phyloP scores from a whole-genome alignment of 164 flowering plant species.

The Sextonia rubra region DNA sequence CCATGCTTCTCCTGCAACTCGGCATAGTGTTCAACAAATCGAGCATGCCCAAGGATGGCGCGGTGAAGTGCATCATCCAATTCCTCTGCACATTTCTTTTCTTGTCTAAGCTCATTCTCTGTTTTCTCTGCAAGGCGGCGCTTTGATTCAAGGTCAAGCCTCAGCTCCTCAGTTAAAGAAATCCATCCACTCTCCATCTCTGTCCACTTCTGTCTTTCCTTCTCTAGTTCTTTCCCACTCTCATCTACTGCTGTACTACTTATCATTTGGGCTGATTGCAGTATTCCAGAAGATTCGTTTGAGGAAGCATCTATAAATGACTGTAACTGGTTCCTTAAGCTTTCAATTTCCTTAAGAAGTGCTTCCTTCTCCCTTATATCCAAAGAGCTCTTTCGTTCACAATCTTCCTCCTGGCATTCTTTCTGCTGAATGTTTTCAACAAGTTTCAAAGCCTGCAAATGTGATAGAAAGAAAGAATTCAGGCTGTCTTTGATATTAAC shows the following conservation, averaged over 20 bases:
- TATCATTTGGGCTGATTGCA: slow-evolving; percentile 43
- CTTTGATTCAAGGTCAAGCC: slow-evolving; percentile 63
- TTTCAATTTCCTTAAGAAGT: slow-evolving; percentile 70
- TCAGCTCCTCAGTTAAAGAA: slow-evolving; percentile 82
- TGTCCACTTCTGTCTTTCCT: slow-evolving; percentile 82
- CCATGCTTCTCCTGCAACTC: slow-evolving; percentile 87
- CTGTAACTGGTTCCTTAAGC: slow-evolving; percentile 52
- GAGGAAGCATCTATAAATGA: slow-evolving; percentile 30
- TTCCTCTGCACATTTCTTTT: slow-evolving; percentile 75
- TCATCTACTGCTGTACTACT: slow-evolving; percentile 28
- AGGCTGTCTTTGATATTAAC: too few relatives aligned
- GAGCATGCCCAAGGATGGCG: slow-evolving; percentile 75
- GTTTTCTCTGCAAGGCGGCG: slow-evolving; percentile 71
- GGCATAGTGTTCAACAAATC: slow-evolving; percentile 84
- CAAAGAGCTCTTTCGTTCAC: slow-evolving; percentile 18
- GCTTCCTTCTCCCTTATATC: slow-evolving; percentile 60
- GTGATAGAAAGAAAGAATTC: too few relatives aligned
- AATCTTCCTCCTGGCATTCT: slow-evolving; percentile 32
- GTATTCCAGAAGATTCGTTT: slow-evolving; percentile 35
- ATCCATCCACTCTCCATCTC: slow-evolving; percentile 99
- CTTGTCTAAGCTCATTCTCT: slow-evolving; percentile 60
- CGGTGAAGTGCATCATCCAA: slow-evolving; percentile 81
- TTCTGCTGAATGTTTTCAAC: slow-evolving; percentile 32
- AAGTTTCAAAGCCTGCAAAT: slow-evolving; percentile 32
- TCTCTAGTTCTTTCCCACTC: slow-evolving; percentile 59